phyloP scores from a whole-genome alignment of 805 yeast genomes.

The Ogataea pignaliae region DNA sequence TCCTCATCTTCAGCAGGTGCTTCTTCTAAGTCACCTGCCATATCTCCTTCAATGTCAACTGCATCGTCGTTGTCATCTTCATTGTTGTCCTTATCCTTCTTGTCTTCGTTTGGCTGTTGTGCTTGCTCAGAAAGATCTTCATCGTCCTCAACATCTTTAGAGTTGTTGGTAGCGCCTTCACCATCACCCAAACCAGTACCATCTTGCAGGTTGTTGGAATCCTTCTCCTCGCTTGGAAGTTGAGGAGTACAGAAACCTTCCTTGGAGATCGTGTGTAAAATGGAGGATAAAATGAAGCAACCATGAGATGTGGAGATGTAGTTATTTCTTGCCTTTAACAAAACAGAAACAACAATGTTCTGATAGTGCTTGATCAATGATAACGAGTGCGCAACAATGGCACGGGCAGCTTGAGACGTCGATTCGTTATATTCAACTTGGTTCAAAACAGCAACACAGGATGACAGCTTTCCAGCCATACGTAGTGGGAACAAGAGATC shows the following conservation, averaged over 20 bases:
- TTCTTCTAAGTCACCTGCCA: constrained; percentile 91
- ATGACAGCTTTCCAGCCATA: constrained; percentile 10
- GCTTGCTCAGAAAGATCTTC: constrained; percentile 79
- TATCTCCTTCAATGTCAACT: constrained; percentile 91
- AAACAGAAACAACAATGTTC: constrained; percentile 40
- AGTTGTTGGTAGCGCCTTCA: constrained; percentile 73
- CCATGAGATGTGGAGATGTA: constrained; percentile 58
- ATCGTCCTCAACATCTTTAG: constrained; percentile 86
- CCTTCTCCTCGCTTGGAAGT: constrained; percentile 61
- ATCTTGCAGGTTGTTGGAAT: constrained; percentile 60
- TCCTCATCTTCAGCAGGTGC: constrained; percentile 60
- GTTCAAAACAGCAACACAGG: constrained; percentile 32
- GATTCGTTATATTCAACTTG: constrained; percentile 33
- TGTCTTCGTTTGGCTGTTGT: constrained; percentile 69
- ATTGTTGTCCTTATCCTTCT: constrained; percentile 56
- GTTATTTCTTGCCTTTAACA: constrained; percentile 40
- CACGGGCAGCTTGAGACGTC: constrained; percentile 37
- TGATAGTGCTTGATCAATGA: constrained; percentile 64
- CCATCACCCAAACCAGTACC: constrained; percentile 92
- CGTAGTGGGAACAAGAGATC: constrained; percentile 30
- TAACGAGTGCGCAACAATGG: constrained; percentile 49
- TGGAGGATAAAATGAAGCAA: constrained; percentile 50
- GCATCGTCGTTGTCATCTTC: constrained; percentile 84
- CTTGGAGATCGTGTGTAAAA: constrained; percentile 58
- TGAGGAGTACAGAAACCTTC: constrained; percentile 94